These are phyloP conservation scores for Prunus salicina DNA, from an alignment of 306 rosid species.

Conservation along the genomic window DNA sequence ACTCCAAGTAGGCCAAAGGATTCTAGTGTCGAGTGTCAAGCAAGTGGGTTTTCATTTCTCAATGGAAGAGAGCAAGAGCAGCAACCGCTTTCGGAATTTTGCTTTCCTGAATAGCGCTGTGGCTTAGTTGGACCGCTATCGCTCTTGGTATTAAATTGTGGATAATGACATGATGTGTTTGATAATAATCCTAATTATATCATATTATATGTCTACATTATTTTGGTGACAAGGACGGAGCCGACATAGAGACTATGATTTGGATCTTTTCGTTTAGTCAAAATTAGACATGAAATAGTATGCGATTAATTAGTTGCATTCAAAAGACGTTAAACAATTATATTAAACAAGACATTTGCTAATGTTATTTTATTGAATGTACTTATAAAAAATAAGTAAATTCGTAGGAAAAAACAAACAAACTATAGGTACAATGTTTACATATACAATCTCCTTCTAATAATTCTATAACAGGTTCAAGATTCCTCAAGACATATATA, in stretches of 20 bases:
- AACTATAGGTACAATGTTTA: too few species aligned
- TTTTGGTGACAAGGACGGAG: neutral
- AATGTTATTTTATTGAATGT: too few species aligned
- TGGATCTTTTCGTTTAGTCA: neutral
- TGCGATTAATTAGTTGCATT: neutral
- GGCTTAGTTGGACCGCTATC: constrained; percentile 11
- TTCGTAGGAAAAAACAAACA: too few species aligned
- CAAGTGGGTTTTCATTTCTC: neutral
- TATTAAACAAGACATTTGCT: too few species aligned
- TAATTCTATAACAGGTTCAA: too few species aligned
- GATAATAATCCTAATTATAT: neutral
- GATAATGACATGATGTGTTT: neutral
- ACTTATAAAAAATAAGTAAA: too few species aligned
- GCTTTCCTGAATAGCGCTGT: neutral
- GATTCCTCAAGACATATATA: too few species aligned
- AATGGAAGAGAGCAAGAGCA: neutral
- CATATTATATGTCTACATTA: neutral
- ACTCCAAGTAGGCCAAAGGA: neutral
- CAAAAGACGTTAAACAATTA: too few species aligned
- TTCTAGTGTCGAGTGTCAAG: neutral
- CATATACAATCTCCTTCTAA: too few species aligned
- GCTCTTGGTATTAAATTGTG: neutral
- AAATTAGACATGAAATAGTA: neutral
- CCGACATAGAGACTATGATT: neutral
- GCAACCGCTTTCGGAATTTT: neutral